These are phyloP conservation scores for Acidiella bohemica DNA, from an alignment of 495 filamentous ascomycete species.

Conservation along the genomic window DNA sequence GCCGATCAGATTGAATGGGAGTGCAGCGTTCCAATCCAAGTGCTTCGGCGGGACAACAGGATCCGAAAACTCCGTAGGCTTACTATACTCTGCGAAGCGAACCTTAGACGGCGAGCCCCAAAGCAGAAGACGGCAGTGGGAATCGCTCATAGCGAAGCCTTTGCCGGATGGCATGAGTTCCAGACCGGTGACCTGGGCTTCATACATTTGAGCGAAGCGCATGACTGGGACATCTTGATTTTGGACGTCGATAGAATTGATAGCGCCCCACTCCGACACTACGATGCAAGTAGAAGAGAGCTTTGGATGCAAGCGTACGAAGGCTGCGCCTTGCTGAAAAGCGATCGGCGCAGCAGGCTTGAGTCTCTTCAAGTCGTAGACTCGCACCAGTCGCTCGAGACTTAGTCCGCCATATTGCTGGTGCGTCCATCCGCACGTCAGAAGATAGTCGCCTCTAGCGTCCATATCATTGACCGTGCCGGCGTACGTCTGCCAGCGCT, in stretches of 20 bases:
- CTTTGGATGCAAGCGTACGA: constrained; percentile 87
- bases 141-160: constrained; percentile 69
- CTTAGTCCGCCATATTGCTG: constrained; percentile 50
- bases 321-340: constrained; percentile 81
- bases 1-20: constrained; percentile 70
- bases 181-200: constrained; percentile 54
- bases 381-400: constrained; percentile 81
- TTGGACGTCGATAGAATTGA: constrained; percentile 90
- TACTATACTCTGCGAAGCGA: constrained; percentile 73
- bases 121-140: constrained; percentile 63
- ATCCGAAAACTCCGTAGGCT: constrained; percentile 65
- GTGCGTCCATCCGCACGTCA: constrained; percentile 87
- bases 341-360: constrained; percentile 74
- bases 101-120: constrained; percentile 89
- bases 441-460: constrained; percentile 74
- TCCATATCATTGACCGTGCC: constrained; percentile 89
- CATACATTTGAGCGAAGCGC: constrained; percentile 64
- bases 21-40: constrained; percentile 57
- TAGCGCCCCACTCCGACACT: constrained; percentile 74
- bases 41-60: constrained; percentile 36
- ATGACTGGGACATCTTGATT: constrained; percentile 82
- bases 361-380: constrained; percentile 84
- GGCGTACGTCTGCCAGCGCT: constrained; percentile 76
- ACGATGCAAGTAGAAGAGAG: constrained; percentile 88
- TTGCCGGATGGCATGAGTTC: constrained; percentile 87